A percentile compares a stretch with the other conserved stretches of the same genome.
Conservation (phyloP, 306 rosid species). For the Dicorynia guianensis region DNA sequence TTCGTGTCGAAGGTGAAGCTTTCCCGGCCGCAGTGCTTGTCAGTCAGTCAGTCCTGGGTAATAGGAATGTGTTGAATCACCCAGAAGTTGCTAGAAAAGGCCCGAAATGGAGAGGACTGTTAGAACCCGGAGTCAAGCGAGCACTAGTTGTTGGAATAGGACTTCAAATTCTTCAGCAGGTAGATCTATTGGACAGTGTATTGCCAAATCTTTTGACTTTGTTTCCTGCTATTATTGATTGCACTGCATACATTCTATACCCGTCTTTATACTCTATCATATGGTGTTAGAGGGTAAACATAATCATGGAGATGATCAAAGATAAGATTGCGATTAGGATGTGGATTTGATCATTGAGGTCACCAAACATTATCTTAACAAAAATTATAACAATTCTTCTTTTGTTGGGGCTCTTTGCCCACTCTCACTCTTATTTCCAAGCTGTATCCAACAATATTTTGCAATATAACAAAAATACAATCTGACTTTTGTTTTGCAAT, state of each 20-base stretch:
- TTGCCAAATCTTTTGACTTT: not conserved
- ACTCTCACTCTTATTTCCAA: not conserved
- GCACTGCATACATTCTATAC: not conserved
- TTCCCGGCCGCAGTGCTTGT: slow-evolving; percentile 84
- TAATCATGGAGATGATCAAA: slow-evolving; percentile 16
- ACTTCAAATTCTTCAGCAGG: slow-evolving; percentile 96
- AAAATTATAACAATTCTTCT: not conserved
- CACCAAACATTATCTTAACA: not conserved
- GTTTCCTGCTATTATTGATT: slow-evolving; percentile 21
- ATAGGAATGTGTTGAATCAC: slow-evolving; percentile 52
- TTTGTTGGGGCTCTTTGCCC: slow-evolving; percentile 2
- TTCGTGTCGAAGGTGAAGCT: slow-evolving; percentile 55
- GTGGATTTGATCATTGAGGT: not conserved
- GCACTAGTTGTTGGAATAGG: slow-evolving; percentile 90
- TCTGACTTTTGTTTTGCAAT: not conserved
- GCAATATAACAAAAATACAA: not conserved
- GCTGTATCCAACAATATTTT: not conserved
- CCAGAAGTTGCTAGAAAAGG: slow-evolving; percentile 54
- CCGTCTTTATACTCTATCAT: not conserved
- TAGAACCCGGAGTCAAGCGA: slow-evolving; percentile 87
- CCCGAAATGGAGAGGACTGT: slow-evolving; percentile 60
- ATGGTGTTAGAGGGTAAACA: slow-evolving; percentile 13
- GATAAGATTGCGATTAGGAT: not conserved
- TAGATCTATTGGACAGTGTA: slow-evolving; percentile 29
- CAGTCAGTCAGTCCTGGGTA: slow-evolving; percentile 64